Conservation (phyloP, 2,329 filamentous ascomycete genomes). For the Hirsutella rhossiliensis region DNA sequence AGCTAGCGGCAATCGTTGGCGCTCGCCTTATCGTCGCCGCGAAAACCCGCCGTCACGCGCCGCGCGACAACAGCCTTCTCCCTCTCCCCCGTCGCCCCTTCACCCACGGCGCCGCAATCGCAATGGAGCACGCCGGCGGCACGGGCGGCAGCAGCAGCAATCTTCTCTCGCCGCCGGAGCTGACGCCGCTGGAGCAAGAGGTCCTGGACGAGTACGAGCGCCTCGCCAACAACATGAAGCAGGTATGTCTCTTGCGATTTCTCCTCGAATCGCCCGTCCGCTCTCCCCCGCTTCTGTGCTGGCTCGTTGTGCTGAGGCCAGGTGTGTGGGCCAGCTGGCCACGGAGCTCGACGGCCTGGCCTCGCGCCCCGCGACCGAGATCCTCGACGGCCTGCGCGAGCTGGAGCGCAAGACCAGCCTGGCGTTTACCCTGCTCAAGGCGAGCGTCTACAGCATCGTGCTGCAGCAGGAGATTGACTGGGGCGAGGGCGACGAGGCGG, state of each 20-base stretch:
- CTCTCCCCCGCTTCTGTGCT: background rate
- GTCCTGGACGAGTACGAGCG: constrained; percentile 89
- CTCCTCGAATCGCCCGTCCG: background rate
- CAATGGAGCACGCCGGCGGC: constrained; percentile 8
- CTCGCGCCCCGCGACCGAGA: constrained; percentile 63
- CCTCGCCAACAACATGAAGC: constrained; percentile 81
- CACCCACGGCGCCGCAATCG: background rate
- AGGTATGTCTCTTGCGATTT: constrained; percentile 37
- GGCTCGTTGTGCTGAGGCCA: background rate
- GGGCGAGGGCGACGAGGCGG: constrained; percentile 37
- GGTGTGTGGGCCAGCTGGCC: constrained; percentile 34
- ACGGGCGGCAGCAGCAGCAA: constrained; percentile 2
- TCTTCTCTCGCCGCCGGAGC: constrained; percentile 36
- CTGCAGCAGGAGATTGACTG: constrained; percentile 91
- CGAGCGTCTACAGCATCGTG: constrained; percentile 97
- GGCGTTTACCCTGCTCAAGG: constrained; percentile 92
- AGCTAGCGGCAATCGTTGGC: too few species aligned
- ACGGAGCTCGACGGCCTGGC: constrained; percentile 50
- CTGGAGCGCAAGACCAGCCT: constrained; percentile 90
- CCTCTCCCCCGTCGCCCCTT: background rate
- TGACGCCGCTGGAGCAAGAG: constrained; percentile 80
- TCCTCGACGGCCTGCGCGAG: constrained; percentile 74
- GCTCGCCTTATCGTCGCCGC: too few species aligned
- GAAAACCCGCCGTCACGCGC: too few species aligned
- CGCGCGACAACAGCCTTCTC: too few species aligned